A percentile compares a stretch with the other conserved stretches of the same genome.
These are phyloP conservation scores for Cladosporium sp. DNA, from an alignment of 2,329 filamentous ascomycete species.

Conservation along the genomic window DNA sequence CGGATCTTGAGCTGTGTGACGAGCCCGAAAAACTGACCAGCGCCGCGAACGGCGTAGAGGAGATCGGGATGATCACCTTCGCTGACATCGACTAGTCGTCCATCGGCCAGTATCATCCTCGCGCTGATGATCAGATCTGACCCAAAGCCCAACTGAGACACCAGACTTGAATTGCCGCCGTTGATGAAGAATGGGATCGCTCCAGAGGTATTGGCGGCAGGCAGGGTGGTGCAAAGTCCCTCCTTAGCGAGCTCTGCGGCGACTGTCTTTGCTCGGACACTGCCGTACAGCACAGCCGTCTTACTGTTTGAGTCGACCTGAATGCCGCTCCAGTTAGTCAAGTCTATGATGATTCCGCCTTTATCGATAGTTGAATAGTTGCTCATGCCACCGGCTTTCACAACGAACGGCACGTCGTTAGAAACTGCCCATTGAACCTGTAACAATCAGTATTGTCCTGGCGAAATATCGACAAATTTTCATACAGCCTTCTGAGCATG, in stretches of 20 bases:
- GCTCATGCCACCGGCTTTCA: conserved; percentile 26
- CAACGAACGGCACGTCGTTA: conserved; percentile 20
- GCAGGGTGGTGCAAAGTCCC: background rate
- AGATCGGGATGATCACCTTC: conserved; percentile 10
- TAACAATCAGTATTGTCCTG: background rate
- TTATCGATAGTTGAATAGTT: conserved; percentile 25
- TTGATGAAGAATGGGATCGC: conserved; percentile 17
- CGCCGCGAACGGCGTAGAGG: conserved; percentile 33
- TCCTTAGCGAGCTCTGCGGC: no score
- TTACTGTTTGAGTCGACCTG: conserved; percentile 20
- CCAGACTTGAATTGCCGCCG: background rate
- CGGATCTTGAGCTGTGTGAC: conserved; percentile 28
- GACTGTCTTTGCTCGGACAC: no score
- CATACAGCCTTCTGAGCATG: background rate
- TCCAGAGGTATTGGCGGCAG: conserved; percentile 31
- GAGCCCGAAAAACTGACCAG: conserved; percentile 35
- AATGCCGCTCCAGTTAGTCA: conserved; percentile 18
- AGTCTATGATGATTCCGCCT: conserved; percentile 26
- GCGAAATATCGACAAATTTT: background rate
- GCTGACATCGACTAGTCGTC: conserved; percentile 25
- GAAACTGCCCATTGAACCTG: conserved; percentile 1
- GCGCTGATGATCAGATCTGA: conserved; percentile 24
- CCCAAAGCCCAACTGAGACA: background rate
- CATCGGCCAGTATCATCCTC: conserved; percentile 29
- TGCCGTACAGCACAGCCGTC: no score